Conservation (phyloP, 108 stramenopile species). For the Fragilaria crotonensis region DNA sequence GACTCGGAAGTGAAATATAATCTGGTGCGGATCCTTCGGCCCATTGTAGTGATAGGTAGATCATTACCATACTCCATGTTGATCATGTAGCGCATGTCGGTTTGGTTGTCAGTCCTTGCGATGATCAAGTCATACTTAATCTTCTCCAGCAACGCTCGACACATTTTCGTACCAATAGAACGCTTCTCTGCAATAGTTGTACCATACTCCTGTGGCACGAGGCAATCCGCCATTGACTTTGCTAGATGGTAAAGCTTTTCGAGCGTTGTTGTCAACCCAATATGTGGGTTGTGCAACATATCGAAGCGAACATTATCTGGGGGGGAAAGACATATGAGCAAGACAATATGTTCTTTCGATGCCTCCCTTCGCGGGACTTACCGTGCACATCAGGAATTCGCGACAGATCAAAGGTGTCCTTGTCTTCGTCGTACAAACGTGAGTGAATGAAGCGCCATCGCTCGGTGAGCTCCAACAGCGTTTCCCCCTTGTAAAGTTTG, state of each 20-base stretch:
- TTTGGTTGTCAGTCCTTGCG: slow-evolving; percentile 81
- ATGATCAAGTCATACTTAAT: slow-evolving; percentile 86
- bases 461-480: slow-evolving; percentile 85
- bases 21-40: slow-evolving; percentile 92
- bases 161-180: slow-evolving; percentile 87
- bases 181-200: slow-evolving; percentile 79
- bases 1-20: slow-evolving; percentile 96
- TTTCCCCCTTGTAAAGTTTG: slow-evolving; percentile 91
- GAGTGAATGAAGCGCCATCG: slow-evolving; percentile 91
- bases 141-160: slow-evolving; percentile 89
- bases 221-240: slow-evolving; percentile 87
- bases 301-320: slow-evolving; percentile 1
- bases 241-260: slow-evolving; percentile 85
- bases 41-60: slow-evolving; percentile 92
- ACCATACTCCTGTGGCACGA: slow-evolving; percentile 98
- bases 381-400: slow-evolving; percentile 86
- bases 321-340: slow-evolving; percentile 37
- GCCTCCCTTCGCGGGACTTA: not conserved
- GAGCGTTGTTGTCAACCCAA: slow-evolving; percentile 68
- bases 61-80: slow-evolving; percentile 90
- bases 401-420: slow-evolving; percentile 83
- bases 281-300: slow-evolving; percentile 89
- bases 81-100: slow-evolving; percentile 92
- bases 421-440: slow-evolving; percentile 79
- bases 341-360: slow-evolving; percentile 3